Base-by-base conservation (phyloP, 257 asterid genomes). In the Nicotiana noctiflora region DNA sequence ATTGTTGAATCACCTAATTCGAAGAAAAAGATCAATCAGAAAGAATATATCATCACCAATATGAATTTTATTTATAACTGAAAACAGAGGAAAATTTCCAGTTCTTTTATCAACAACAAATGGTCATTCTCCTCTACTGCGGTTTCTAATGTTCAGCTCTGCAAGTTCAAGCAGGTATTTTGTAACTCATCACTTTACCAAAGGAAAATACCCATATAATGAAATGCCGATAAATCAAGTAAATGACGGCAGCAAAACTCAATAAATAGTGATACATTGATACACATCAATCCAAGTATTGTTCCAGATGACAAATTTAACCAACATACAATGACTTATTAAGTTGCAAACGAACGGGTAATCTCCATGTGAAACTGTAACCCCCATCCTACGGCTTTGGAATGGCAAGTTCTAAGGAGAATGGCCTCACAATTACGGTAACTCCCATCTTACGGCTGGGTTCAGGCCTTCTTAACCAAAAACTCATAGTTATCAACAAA, bases 261-360 rank as follows among this genome's bases (percentile, higher is more conserved):
- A 25, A 74, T 51, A 74, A 74, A 49, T 74, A 74, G 62, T 60
- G 44, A 74, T 49, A 46, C 78, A 49, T 74, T 46, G 79, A 74
- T 74, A 49, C 44, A 74, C 2, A 49, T 49, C 79, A 74, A 49
- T 74, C 79, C 61, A 49, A 49, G 79, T 74, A 74, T 49, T 40
- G 25, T 74, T 51, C 25, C 62, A 74, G 60, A 49, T 49, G 55
- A 72, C 40, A 78, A 40, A 13, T 78, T 78, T 19, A 60, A 60
- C 75, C 74, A 56, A 78, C 81, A 60, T 60, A 78, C 74, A 37
- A 19, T 21, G 60, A 78, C 81, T 78, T 78, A 78, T 78, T 78
- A 60, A n/a, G 67, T 40, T 63, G 55, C 37, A 57, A 78, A 78
- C 6, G 59, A 63, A 55, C 52, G 57, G 17, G 70, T 34, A 59